Evolutionary conservation across 202 grass and related monocot genomes (phyloP).

Genomic region (Alloteropsis angusta): DNA sequence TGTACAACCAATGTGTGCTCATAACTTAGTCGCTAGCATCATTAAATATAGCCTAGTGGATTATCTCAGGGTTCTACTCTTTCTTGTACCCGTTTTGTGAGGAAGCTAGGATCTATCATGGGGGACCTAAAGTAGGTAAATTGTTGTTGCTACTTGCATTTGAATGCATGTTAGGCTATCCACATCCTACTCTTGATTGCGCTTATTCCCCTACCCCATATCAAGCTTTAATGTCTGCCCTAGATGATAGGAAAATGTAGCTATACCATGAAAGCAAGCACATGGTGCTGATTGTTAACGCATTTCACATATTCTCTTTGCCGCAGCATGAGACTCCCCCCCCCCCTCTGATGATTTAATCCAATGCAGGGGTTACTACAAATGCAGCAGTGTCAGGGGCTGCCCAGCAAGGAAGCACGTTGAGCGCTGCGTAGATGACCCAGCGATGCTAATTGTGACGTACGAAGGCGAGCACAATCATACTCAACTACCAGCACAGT

Average conservation of each 20-base stretch:
- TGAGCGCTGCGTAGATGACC: conserved; percentile 84
- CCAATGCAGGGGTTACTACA: conserved; percentile 91
- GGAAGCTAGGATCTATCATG: conserved; percentile 6
- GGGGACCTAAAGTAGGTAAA: conserved; percentile 27
- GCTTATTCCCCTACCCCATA: conserved; percentile 20
- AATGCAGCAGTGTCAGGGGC: conserved; percentile 92
- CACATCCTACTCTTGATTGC: conserved; percentile 36
- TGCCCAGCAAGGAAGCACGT: conserved; percentile 95
- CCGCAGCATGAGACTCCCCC: background rate
- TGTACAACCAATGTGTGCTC: conserved; percentile 23
- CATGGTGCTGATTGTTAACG: conserved; percentile 25
- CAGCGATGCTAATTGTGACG: conserved; percentile 79
- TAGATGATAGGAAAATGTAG: conserved; percentile 35
- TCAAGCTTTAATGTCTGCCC: conserved; percentile 36
- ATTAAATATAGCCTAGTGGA: conserved; percentile 33
- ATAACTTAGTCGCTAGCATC: conserved; percentile 20
- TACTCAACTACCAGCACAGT: conserved; percentile 40
- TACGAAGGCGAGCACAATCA: conserved; percentile 97
- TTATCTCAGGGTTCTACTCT: conserved; percentile 1
- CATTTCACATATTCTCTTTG: conserved; percentile 7
- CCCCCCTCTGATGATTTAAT: background rate
- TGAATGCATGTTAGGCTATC: conserved; percentile 24
- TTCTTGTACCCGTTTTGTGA: conserved; percentile 5
- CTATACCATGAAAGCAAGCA: conserved; percentile 40
- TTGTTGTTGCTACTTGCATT: conserved; percentile 27